phyloP scores from a whole-genome alignment of 2,329 filamentous ascomycete genomes.

The Paraphoma chrysanthemicola region DNA sequence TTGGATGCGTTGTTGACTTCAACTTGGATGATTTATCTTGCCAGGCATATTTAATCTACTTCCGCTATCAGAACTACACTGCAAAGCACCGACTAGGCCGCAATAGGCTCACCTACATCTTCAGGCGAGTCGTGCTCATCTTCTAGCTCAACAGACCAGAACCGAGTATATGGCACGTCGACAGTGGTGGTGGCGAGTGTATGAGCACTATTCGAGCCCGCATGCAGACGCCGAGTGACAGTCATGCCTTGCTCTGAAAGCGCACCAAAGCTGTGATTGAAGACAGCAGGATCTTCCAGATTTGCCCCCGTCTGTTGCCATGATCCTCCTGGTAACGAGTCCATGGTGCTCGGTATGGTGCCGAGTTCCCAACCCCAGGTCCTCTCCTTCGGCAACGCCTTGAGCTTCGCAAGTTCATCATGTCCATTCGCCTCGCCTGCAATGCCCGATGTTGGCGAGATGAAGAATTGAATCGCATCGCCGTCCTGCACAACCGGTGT shows the following conservation, averaged over 20 bases:
- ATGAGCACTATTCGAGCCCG: no score
- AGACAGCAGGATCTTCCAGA: constrained; percentile 22
- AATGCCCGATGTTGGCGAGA: constrained; percentile 18
- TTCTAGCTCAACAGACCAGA: neutral
- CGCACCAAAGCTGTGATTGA: constrained; percentile 64
- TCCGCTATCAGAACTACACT: neutral
- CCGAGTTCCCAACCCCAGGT: constrained; percentile 47
- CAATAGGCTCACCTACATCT: neutral
- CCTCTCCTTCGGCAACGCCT: neutral
- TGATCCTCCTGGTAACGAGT: constrained; percentile 38
- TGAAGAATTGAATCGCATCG: constrained; percentile 61
- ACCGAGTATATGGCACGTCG: neutral
- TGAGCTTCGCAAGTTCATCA: constrained; percentile 2
- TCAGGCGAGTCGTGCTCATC: neutral
- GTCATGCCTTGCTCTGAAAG: constrained; percentile 64
- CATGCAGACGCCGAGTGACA: constrained; percentile 13
- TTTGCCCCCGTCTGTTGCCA: constrained; percentile 21
- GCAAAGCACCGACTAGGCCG: neutral
- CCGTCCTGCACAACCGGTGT: constrained; percentile 68
- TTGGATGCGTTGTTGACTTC: no score
- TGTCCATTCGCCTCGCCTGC: neutral
- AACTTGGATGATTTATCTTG: no score
- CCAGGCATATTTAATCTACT: neutral
- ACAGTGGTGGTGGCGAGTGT: neutral
- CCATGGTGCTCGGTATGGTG: constrained; percentile 54